These are phyloP conservation scores for Ammopiptanthus mongolicus DNA, from an alignment of 306 rosid species.

Conservation along the genomic window DNA sequence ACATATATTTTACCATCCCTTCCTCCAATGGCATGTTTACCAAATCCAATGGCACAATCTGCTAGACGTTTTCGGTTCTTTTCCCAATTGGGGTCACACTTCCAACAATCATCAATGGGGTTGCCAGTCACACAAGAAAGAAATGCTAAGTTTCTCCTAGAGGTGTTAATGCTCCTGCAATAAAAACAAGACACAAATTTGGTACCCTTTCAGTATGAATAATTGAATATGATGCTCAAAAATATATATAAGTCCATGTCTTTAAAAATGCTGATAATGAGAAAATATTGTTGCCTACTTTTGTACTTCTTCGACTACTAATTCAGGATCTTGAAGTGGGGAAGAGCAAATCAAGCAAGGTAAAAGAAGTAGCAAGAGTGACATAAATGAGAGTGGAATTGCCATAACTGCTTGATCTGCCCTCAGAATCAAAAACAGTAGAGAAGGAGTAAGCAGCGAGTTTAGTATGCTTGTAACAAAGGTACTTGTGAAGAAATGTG, in stretches of 20 bases:
- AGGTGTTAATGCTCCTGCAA: conserved; percentile 67
- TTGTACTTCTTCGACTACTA: conserved; percentile 59
- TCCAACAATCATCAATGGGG: conserved; percentile 95
- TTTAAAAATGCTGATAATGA: neutral
- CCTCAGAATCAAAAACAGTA: neutral
- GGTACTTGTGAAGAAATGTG: conserved; percentile 35
- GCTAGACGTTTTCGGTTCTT: conserved; percentile 65
- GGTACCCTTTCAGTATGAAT: neutral
- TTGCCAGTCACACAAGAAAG: conserved; percentile 74
- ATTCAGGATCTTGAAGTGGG: conserved; percentile 54
- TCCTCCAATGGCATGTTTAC: conserved; percentile 81
- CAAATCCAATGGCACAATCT: conserved; percentile 81
- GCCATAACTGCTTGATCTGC: conserved; percentile 42
- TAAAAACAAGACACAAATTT: neutral
- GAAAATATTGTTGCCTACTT: conserved; percentile 30
- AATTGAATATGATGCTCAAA: neutral
- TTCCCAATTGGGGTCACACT: conserved; percentile 78
- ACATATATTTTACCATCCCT: conserved; percentile 68
- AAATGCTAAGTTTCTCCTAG: conserved; percentile 60
- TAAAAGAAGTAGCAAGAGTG: conserved; percentile 27
- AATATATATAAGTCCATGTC: neutral
- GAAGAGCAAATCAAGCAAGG: conserved; percentile 49
- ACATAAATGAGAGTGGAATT: conserved; percentile 34
- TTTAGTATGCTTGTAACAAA: conserved; percentile 12
- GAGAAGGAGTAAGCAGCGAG: conserved; percentile 19